Evolutionary conservation across 495 filamentous ascomycete species (phyloP), one percentile per base, ranked within the genome.

Genomic region (Aspergillus biplanus): DNA sequence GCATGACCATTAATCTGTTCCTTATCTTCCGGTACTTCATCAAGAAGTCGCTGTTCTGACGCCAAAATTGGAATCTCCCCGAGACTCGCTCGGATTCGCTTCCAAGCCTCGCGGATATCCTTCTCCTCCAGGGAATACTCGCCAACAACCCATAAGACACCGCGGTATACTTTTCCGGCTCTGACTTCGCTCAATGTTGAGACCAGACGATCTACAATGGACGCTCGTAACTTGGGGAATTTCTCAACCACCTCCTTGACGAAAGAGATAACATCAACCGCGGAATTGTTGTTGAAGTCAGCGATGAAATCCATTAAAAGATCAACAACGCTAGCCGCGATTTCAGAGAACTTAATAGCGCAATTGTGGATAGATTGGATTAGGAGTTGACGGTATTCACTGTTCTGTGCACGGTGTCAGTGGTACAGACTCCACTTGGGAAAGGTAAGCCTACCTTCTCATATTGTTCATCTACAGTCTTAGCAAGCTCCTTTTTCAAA

Each of bases 171-270:
- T 80, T 97, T 99, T 39, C 96, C 96, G 63, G 96, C 93, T 39
- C 96, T 88, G 27, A 98, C 96, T 74, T 98, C 95, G 69, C 87
- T 90, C 67, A 99, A 80, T 31, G 95, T 98, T 1, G 90, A 89
- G 13, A 98, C 95, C 44, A 99, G 81, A 49, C 94, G 88, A 64
- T 90, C 86, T 6, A 98, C 87, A 67, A 99, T 97, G 1, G 91
- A 88, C 16, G 87, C 83, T 47, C 96, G 88, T 53, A 99, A 83
- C 61, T 92, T 86, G 18, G 96, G 94, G 83, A 97, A 99, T 72
- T 95, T 97, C 80, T 99, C 96, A 5, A 97, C 96, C 7, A 99
- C 96, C 71, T 99, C 96, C 76, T 99, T 99, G 52, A 98, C 93
- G 66, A 99, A 99, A 18, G 91, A 90, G 69, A 99, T 97, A 11